Percentiles rank a stretch among this genome's conserved stretches.
phyloP scores from a whole-genome alignment of 2,329 filamentous ascomycete species.

The Fusarium illudens region DNA sequence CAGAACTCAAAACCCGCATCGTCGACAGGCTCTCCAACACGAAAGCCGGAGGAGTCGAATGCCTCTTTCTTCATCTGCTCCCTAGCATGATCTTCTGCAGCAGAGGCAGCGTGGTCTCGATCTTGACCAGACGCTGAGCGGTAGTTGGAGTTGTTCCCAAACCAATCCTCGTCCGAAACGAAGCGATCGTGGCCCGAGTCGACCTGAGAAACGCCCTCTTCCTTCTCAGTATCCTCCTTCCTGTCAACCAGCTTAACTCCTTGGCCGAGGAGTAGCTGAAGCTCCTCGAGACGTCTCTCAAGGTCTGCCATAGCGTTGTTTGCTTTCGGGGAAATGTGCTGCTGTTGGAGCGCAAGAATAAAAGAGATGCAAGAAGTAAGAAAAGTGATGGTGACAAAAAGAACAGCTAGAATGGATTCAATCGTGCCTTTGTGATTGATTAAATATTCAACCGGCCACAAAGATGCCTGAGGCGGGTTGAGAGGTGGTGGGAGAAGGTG shows the following conservation, averaged over 20 bases:
- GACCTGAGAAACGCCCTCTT: not conserved
- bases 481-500: not conserved
- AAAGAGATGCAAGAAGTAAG: not conserved
- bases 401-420: not conserved
- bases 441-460: not conserved
- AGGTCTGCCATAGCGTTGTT: constrained; percentile 28
- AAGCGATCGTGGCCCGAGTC: not conserved
- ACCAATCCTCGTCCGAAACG: constrained; percentile 12
- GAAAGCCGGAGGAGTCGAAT: constrained; percentile 39
- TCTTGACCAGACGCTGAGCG: not conserved
- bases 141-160: not conserved
- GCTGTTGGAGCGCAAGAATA: not conserved
- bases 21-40: constrained; percentile 36
- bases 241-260: constrained; percentile 28
- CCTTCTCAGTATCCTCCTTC: not conserved
- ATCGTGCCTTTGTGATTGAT: not conserved
- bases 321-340: not conserved
- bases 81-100: constrained; percentile 5
- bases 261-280: constrained; percentile 34
- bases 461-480: not conserved
- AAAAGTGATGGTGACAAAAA: not conserved
- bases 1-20: constrained; percentile 50
- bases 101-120: constrained; percentile 1
- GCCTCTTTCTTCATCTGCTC: constrained; percentile 18
- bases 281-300: constrained; percentile 33